Base-by-base conservation (phyloP, 106 monocot species). In the Allium fistulosum region DNA sequence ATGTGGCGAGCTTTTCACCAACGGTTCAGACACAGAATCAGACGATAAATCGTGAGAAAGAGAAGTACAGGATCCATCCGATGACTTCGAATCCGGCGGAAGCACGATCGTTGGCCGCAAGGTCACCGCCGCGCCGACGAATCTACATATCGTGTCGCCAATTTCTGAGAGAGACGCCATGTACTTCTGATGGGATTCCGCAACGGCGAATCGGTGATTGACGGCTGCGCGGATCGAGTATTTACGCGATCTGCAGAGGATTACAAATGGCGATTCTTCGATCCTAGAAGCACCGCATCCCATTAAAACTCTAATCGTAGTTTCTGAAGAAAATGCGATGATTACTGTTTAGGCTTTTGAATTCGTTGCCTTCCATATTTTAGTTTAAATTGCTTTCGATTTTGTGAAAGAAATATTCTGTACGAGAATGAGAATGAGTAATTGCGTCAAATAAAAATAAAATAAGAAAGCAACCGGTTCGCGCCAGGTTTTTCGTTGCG, bases 71-170 rank as follows among this genome's bases (percentile, higher is more conserved):
- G 60, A 65, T 13, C 66, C 67, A 2, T 53, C n/a, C 58, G 69
- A 49, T 12, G 72, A 53, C 18, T 53, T n/a, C 22, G 15, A 12
- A 61, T 71, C 71, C 1, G 75, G 60, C 7, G 91, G 88, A 26
- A 87, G 75, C 8, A 74, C 72, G 80, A 92, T 68, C 10, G 75
- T 73, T 2, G 90, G 79, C 17, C 88, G 83, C 0, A 76, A 68
- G 10, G 81, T 57, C 10, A 78, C 78, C 53, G 51, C 61, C 1
- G 26, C 17, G 66, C 84, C 68, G 26, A 77, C 88, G 72, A 91
- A 96, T 13, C 79, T 75, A n/a, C 63, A 66, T 15, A 96, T 78
- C n/a, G 85, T 81, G 51, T 76, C 85, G 50, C 88, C 85, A 58
- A 88, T 66, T 47, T 59, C 57, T 50, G 76, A 11, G 48, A 96